phyloP scores from a whole-genome alignment of 148 eudicot species.

The Vaccinium vitisidaea region DNA sequence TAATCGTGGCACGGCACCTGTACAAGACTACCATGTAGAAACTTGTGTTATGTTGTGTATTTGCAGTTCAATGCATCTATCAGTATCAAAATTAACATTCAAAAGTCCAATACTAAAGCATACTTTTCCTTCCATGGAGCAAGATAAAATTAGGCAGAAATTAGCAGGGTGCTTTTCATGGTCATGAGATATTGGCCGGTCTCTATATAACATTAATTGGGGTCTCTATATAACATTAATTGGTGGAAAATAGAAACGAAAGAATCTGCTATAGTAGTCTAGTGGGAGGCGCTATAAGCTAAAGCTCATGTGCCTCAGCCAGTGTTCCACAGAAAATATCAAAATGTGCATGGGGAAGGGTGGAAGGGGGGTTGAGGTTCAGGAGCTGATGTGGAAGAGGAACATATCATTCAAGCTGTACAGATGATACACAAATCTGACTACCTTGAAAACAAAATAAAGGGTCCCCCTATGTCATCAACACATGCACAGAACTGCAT shows the following conservation, averaged over 20 bases:
- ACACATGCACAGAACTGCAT: conserved; percentile 1
- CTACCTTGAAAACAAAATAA: neutral
- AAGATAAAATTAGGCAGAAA: neutral
- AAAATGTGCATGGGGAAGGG: neutral
- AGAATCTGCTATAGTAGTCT: neutral
- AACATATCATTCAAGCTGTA: neutral
- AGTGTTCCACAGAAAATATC: neutral
- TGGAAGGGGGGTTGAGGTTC: neutral
- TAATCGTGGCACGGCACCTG: no score
- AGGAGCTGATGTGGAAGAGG: neutral
- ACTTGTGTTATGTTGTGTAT: neutral
- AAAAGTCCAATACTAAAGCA: neutral
- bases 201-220: neutral
- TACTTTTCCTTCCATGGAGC: neutral
- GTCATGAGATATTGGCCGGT: neutral
- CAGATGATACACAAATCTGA: neutral
- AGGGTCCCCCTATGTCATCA: neutral
- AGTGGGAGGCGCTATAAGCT: neutral
- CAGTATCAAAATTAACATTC: neutral
- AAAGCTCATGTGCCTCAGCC: neutral
- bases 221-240: neutral
- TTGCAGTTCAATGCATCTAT: neutral
- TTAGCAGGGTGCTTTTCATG: neutral
- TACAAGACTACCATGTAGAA: neutral
- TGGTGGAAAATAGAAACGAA: neutral